These are phyloP conservation scores for Hippophae tibetana DNA, from an alignment of 306 rosid species.

Conservation along the genomic window DNA sequence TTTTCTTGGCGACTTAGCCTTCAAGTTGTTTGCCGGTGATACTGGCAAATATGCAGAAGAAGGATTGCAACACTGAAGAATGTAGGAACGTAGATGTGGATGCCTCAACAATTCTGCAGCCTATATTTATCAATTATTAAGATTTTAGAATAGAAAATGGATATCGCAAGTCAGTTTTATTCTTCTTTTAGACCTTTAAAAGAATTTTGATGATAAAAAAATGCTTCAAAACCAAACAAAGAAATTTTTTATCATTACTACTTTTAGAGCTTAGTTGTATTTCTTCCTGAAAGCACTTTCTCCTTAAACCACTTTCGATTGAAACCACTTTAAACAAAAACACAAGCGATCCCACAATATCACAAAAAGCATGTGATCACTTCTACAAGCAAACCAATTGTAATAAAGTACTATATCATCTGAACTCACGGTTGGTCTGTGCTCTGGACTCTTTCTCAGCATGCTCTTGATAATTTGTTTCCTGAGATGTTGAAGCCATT, in stretches of 20 bases:
- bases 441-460: constrained; percentile 95
- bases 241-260: no score
- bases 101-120: constrained; percentile 83
- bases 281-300: no score
- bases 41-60: constrained; percentile 68
- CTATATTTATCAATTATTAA: constrained; percentile 30
- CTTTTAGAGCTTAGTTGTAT: no score
- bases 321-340: no score
- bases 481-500: constrained; percentile 37
- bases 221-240: no score
- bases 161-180: no score
- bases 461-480: constrained; percentile 90
- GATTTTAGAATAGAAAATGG: constrained; percentile 22
- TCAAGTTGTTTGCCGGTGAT: constrained; percentile 38
- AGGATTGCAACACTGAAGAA: constrained; percentile 66
- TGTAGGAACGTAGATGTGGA: constrained; percentile 68
- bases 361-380: no score
- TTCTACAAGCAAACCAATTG: neutral
- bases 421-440: constrained; percentile 88
- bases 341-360: no score
- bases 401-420: constrained; percentile 10
- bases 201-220: no score
- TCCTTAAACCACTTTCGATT: no score
- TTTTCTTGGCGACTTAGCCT: constrained; percentile 48
- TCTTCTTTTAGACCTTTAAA: no score